These are phyloP conservation scores for Rhodosporidiobolus sp. DNA, from an alignment of 768 basidiomycete genomes.

Conservation along the genomic window DNA sequence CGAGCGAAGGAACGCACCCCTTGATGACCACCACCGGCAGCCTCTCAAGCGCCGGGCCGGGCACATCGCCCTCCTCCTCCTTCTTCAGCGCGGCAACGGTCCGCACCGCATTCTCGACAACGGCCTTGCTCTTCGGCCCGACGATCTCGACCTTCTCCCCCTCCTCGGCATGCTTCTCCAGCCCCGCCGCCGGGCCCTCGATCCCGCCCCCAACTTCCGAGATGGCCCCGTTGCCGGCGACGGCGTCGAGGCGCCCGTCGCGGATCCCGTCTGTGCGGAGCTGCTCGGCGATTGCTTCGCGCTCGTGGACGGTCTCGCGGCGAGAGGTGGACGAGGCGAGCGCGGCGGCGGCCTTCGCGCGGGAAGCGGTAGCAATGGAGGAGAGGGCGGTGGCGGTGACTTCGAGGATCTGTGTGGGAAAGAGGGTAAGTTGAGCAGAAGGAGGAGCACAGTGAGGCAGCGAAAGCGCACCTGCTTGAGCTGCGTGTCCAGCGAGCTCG, in stretches of 20 bases:
- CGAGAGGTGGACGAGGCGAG: background rate
- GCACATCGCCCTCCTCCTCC: constrained; percentile 8
- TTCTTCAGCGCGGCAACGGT: constrained; percentile 6
- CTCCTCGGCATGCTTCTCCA: background rate
- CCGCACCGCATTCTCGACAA: constrained; percentile 34
- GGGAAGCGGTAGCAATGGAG: constrained; percentile 60
- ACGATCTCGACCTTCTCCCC: constrained; percentile 28
- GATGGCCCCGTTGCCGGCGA: constrained; percentile 83
- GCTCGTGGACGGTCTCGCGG: constrained; percentile 40
- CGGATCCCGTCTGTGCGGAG: constrained; percentile 30
- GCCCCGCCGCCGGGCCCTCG: constrained; percentile 53
- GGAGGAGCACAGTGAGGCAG: background rate
- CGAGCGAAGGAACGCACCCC: constrained; percentile 29
- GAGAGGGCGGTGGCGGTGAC: constrained; percentile 68
- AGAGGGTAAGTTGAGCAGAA: constrained; percentile 1
- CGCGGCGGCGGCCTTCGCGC: constrained; percentile 1
- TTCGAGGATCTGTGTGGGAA: constrained; percentile 59
- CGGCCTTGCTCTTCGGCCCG: constrained; percentile 10
- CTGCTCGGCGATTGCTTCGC: constrained; percentile 51
- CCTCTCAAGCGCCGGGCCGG: constrained; percentile 53
- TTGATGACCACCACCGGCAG: constrained; percentile 80
- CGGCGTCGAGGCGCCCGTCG: constrained; percentile 77
- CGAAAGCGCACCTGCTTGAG: constrained; percentile 57
- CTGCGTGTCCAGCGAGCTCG: constrained; percentile 73
- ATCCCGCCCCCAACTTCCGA: constrained; percentile 79